Conservation (phyloP, 1,284 basidiomycete genomes). For the Sutorius eximius region DNA sequence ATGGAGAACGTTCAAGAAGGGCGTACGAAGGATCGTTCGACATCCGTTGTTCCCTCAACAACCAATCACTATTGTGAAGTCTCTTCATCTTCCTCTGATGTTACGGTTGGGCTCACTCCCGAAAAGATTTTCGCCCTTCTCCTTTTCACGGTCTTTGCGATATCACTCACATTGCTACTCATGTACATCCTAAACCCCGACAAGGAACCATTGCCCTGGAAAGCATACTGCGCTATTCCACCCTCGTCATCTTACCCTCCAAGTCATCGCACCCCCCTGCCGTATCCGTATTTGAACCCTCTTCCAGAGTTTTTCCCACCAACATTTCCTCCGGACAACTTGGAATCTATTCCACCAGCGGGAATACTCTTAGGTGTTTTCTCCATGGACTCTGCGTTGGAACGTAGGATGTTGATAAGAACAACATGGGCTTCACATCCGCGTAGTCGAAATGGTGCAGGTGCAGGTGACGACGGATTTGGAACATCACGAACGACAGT, state of each 20-base stretch:
- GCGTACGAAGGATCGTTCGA: constrained; percentile 56
- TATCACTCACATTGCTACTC: constrained; percentile 78
- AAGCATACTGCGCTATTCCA: constrained; percentile 81
- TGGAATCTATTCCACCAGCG: constrained; percentile 82
- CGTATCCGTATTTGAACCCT: constrained; percentile 43
- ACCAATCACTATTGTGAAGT: constrained; percentile 75
- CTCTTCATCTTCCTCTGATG: constrained; percentile 5
- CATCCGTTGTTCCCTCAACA: constrained; percentile 80
- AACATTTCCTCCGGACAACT: constrained; percentile 61
- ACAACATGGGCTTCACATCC: constrained; percentile 88
- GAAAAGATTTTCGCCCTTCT: constrained; percentile 71
- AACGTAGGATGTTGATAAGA: constrained; percentile 87
- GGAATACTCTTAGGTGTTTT: constrained; percentile 92
- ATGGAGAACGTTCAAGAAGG: constrained; percentile 51
- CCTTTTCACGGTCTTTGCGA: constrained; percentile 69
- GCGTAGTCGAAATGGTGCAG: constrained; percentile 73
- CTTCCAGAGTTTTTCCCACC: constrained; percentile 32
- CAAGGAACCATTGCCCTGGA: constrained; percentile 93
- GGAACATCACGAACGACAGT: constrained; percentile 88
- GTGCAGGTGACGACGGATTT: constrained; percentile 62
- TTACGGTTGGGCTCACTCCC: constrained; percentile 17
- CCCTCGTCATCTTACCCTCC: constrained; percentile 47
- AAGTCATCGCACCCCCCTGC: constrained; percentile 39
- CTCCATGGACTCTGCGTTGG: constrained; percentile 82
- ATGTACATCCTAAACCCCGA: constrained; percentile 95